Conservation (phyloP, 108 stramenopile genomes). For the Pseudonitzschia delicatissima region DNA sequence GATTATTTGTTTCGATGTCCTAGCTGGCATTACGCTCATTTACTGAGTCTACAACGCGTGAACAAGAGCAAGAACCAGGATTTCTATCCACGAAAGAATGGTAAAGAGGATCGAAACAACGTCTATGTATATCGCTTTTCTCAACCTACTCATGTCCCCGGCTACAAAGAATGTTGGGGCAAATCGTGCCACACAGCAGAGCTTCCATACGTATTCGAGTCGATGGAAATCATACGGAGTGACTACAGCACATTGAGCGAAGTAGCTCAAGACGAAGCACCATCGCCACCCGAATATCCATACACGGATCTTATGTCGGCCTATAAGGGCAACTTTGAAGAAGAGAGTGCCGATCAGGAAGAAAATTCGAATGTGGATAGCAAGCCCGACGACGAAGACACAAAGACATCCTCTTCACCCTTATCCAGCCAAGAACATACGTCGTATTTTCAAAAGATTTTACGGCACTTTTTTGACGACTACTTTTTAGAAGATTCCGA, state of each 20-base stretch:
- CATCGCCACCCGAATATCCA: conserved; percentile 53
- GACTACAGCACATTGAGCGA: conserved; percentile 54
- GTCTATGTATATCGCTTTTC: conserved; percentile 84
- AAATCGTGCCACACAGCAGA: conserved; percentile 85
- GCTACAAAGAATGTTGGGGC: conserved; percentile 76
- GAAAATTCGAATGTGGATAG: conserved; percentile 5
- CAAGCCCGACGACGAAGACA: not conserved
- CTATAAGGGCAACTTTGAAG: conserved; percentile 42
- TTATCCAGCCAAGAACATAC: conserved; percentile 20
- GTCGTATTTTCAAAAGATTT: conserved; percentile 40
- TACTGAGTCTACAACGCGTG: conserved; percentile 41
- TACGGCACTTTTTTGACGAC: conserved; percentile 62
- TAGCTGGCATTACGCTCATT: conserved; percentile 62
- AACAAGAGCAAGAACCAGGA: conserved; percentile 6
- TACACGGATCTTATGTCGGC: conserved; percentile 54
- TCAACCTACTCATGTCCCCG: conserved; percentile 79
- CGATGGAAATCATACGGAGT: conserved; percentile 61
- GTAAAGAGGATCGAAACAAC: conserved; percentile 27
- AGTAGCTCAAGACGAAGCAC: conserved; percentile 56
- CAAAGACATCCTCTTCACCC: not conserved
- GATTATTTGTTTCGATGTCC: conserved; percentile 90
- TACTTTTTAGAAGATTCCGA: conserved; percentile 65
- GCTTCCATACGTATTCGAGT: conserved; percentile 79
- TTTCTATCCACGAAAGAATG: conserved; percentile 7
- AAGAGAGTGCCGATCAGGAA: conserved; percentile 21